Percentiles rank a stretch among this genome's conserved stretches.
Evolutionary conservation across 2,329 filamentous ascomycete species (phyloP).

Genomic region (Seiridium unicorne): DNA sequence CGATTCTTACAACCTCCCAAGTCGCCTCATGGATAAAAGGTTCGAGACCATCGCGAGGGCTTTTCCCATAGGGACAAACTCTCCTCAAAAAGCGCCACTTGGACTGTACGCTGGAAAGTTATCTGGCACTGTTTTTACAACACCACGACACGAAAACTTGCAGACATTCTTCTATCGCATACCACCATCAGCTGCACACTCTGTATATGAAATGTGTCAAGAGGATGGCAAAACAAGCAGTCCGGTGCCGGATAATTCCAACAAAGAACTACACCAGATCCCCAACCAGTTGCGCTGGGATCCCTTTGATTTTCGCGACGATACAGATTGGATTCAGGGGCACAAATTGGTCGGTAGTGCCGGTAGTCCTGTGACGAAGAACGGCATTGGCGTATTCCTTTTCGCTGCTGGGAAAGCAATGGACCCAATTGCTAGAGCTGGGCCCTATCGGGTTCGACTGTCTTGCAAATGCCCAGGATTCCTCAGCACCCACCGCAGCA

Average conservation of each 20-base stretch:
- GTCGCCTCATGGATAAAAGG: conserved; percentile 40
- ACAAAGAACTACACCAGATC: conserved; percentile 54
- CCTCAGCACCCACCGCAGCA: conserved; percentile 55
- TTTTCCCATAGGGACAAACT: conserved; percentile 74
- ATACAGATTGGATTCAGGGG: conserved; percentile 47
- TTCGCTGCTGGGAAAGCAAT: conserved; percentile 80
- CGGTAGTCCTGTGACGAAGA: conserved; percentile 76
- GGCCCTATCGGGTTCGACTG: conserved; percentile 73
- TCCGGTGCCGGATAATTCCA: conserved; percentile 28
- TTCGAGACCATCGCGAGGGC: conserved; percentile 74
- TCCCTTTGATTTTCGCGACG: conserved; percentile 65
- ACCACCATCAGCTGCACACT: conserved; percentile 62
- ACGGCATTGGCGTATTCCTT: conserved; percentile 76
- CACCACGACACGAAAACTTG: conserved; percentile 65
- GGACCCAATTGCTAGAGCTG: conserved; percentile 66
- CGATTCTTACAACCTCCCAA: neutral
- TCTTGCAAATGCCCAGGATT: conserved; percentile 72
- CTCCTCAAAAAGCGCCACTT: conserved; percentile 74
- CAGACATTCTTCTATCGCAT: conserved; percentile 68
- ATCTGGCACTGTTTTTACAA: conserved; percentile 70
- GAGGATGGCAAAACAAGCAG: conserved; percentile 20
- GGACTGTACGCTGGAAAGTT: conserved; percentile 82
- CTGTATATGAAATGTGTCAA: conserved; percentile 45
- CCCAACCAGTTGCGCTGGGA: conserved; percentile 83
- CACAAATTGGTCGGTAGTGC: conserved; percentile 74